Evolutionary conservation across 352 stramenopile species (phyloP).

Genomic region (Phytophthora uliginosa): DNA sequence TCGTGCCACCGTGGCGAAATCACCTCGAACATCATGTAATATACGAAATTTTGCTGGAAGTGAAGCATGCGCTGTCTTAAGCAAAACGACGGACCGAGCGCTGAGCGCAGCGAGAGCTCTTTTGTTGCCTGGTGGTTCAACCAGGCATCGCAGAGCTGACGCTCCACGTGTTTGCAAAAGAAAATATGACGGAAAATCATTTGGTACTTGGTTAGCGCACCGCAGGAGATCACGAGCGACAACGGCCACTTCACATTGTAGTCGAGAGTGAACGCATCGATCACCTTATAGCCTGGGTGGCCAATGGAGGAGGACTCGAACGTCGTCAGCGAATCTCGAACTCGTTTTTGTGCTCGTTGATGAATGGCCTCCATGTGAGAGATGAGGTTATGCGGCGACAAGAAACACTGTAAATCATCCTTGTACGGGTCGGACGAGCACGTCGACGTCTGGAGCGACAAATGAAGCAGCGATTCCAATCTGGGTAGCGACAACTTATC

Average conservation of each 20-base stretch:
- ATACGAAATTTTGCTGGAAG: conserved; percentile 99
- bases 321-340: conserved; percentile 78
- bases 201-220: conserved; percentile 98
- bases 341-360: conserved; percentile 73
- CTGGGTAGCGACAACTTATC: conserved; percentile 91
- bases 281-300: conserved; percentile 90
- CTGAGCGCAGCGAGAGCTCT: conserved; percentile 88
- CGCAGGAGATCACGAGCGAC: conserved; percentile 97
- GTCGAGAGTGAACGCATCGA: conserved; percentile 97
- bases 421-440: conserved; percentile 91
- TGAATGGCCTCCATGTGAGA: conserved; percentile 95
- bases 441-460: conserved; percentile 95
- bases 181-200: conserved; percentile 99
- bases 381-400: conserved; percentile 92
- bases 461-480: conserved; percentile 95
- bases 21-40: conserved; percentile 99
- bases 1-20: conserved; percentile 95
- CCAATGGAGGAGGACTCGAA: conserved; percentile 75
- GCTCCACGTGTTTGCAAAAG: conserved; percentile 99
- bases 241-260: conserved; percentile 98
- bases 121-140: conserved; percentile 96
- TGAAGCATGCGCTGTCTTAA: conserved; percentile 99
- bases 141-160: conserved; percentile 96
- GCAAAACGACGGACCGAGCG: conserved; percentile 94
- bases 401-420: conserved; percentile 91